Evolutionary conservation across 768 basidiomycete genomes (phyloP), one percentile per base, ranked within the genome.

Genomic region (Leccinum rimulosum): DNA sequence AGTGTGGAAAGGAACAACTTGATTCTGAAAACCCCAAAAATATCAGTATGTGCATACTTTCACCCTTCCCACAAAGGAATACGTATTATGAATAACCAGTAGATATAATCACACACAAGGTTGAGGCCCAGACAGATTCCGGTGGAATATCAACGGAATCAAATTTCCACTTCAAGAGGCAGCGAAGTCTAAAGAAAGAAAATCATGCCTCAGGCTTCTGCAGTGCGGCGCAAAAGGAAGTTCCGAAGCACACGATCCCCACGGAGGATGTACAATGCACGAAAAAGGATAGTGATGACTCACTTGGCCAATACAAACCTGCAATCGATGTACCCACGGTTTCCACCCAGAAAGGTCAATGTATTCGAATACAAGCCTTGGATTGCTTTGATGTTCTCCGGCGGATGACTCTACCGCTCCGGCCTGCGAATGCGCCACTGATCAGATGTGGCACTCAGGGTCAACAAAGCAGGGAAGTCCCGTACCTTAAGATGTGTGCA

Each of bases 1-100:
- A 87, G 77, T 49, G 82, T 79, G 70, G 77, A 84, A 61, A 86
- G 73, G 65, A 86, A 85, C 38, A 82, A 77, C 70, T 86, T 86
- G 70, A 87, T 85, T 75, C 84, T 86, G 66, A 28, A 61, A 67
- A 61, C 66, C 38, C 52, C 64, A 50, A 67, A 68, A 63, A 65
- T 61, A 65, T 64, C 64, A 68, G 56, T 27, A 59, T 14, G 48
- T 12, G 15, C 17, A 11, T n/a, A 50, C 40, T 33, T 48, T 43
- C 59, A 19, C 17, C 52, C 25, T 51, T 54, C 56, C 27, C 51
- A 31, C 10, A 45, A 40, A 49, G 40, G 52, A 45, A 54, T 22
- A 28, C 15, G 43, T 15, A 50, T 60, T 55, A 51, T 54, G 36
- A 53, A 56, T 51, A 57, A 49, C 33, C 14, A 36, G 30, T 50